A percentile compares a stretch with the other conserved stretches of the same genome.
phyloP scores from a whole-genome alignment of 768 basidiomycete genomes.

The Boletus speciosus region DNA sequence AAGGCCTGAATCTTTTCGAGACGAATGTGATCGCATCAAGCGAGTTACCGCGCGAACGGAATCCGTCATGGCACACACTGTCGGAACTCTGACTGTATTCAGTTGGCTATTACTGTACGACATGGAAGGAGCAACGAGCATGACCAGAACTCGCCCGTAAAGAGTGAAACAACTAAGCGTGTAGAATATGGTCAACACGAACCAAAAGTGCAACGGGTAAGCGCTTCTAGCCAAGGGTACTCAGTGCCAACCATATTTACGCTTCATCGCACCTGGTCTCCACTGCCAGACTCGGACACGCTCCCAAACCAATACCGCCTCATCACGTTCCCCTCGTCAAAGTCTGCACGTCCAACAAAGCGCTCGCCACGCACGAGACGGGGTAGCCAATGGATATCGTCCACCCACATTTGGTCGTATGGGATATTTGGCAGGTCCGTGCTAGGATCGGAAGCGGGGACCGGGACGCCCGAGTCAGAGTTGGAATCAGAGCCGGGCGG shows the following conservation, averaged over 20 bases:
- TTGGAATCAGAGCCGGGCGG: not conserved
- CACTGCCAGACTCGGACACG: not conserved
- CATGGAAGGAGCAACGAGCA: no score
- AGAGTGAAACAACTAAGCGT: not conserved
- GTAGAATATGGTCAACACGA: not conserved
- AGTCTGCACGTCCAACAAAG: constrained; percentile 52
- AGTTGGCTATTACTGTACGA: not conserved
- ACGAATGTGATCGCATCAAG: not conserved
- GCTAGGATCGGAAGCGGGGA: not conserved
- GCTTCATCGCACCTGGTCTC: not conserved
- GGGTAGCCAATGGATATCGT: constrained; percentile 69
- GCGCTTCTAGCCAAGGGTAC: not conserved
- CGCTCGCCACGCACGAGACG: constrained; percentile 42
- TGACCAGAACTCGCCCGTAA: no score
- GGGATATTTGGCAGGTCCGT: constrained; percentile 47
- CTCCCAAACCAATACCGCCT: constrained; percentile 69
- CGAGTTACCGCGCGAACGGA: not conserved
- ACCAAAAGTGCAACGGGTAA: no score
- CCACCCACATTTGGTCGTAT: constrained; percentile 55
- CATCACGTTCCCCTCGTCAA: constrained; percentile 79
- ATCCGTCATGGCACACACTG: not conserved
- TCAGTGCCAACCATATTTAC: not conserved
- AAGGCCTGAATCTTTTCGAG: not conserved
- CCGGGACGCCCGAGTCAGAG: no score
- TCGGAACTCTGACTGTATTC: not conserved